phyloP scores from a whole-genome alignment of 257 asterid genomes.

The Lithospermum erythrorhizon region DNA sequence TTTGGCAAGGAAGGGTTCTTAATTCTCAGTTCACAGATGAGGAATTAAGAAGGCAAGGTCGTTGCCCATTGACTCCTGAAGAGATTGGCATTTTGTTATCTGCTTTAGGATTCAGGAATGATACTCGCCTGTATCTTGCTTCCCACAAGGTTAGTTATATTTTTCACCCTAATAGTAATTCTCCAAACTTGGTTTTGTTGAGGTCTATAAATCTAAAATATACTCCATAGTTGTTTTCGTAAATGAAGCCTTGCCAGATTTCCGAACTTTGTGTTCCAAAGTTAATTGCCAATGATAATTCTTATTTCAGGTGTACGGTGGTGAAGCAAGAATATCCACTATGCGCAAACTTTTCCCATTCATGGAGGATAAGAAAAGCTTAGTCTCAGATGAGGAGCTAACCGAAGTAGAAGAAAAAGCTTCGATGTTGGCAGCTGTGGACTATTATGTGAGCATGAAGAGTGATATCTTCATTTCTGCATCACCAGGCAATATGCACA shows the following conservation, averaged over 20 bases:
- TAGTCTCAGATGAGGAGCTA: constrained; percentile 21
- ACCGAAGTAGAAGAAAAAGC: constrained; percentile 27
- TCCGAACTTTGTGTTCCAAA: not conserved
- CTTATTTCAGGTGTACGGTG: constrained; percentile 28
- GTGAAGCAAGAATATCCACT: constrained; percentile 28
- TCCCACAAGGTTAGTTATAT: constrained; percentile 22
- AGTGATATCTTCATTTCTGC: constrained; percentile 34
- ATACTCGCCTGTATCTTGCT: constrained; percentile 30
- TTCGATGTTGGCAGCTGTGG: constrained; percentile 28
- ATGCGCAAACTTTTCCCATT: constrained; percentile 25
- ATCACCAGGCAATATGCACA: constrained; percentile 39
- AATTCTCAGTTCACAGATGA: constrained; percentile 31
- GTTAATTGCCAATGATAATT: not conserved
- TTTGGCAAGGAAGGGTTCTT: constrained; percentile 36
- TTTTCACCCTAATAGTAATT: not conserved
- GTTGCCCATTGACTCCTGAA: constrained; percentile 35
- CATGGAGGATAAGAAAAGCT: constrained; percentile 32
- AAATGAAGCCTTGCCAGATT: not conserved
- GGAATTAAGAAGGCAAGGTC: constrained; percentile 30
- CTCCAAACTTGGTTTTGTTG: not conserved
- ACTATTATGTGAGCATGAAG: constrained; percentile 31
- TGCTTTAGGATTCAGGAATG: constrained; percentile 29
- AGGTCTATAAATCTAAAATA: not conserved
- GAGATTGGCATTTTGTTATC: constrained; percentile 32
- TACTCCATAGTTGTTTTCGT: not conserved